A percentile compares a stretch with the other conserved stretches of the same genome.
Conservation (phyloP, 371 early-diverging fungal species). For the Lichtheimia hyalospora region DNA sequence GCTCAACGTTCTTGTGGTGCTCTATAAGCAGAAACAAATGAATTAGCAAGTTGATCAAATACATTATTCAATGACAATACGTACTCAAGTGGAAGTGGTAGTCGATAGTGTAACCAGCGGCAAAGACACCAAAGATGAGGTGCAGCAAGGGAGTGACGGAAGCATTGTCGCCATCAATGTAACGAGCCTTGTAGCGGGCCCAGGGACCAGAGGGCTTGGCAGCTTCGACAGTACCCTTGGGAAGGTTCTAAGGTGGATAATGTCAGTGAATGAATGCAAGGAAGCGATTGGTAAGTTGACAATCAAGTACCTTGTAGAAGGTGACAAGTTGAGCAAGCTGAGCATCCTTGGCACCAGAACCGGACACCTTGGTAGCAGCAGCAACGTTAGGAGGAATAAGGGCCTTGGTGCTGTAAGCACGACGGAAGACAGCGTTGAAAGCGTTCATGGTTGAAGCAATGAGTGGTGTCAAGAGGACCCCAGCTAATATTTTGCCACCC, state of each 20-base stretch:
- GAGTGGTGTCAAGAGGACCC: too few relatives aligned
- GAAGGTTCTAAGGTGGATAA: constrained; percentile 31
- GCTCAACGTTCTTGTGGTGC: constrained; percentile 74
- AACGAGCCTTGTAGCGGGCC: constrained; percentile 61
- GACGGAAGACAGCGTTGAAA: constrained; percentile 54
- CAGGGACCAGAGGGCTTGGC: constrained; percentile 49
- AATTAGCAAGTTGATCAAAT: constrained; percentile 3
- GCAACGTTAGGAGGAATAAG: constrained; percentile 59
- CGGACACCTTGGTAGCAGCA: constrained; percentile 44
- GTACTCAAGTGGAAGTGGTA: constrained; percentile 74
- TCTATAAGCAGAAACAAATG: constrained; percentile 29
- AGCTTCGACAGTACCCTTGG: constrained; percentile 47
- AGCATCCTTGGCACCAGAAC: constrained; percentile 40
- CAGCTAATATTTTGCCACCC: too few relatives aligned
- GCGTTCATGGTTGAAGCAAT: constrained; percentile 17
- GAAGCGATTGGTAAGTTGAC: neutral
- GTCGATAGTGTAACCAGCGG: constrained; percentile 60
- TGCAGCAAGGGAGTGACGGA: constrained; percentile 59
- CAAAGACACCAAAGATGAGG: constrained; percentile 54
- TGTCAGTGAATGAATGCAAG: neutral
- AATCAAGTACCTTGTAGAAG: constrained; percentile 48
- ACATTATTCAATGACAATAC: constrained; percentile 12
- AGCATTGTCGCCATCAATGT: constrained; percentile 68
- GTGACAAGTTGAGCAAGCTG: constrained; percentile 44
- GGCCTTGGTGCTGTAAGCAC: constrained; percentile 55